Conservation (phyloP, 2,329 filamentous ascomycete genomes). For the Conoideocrella luteorostrata region DNA sequence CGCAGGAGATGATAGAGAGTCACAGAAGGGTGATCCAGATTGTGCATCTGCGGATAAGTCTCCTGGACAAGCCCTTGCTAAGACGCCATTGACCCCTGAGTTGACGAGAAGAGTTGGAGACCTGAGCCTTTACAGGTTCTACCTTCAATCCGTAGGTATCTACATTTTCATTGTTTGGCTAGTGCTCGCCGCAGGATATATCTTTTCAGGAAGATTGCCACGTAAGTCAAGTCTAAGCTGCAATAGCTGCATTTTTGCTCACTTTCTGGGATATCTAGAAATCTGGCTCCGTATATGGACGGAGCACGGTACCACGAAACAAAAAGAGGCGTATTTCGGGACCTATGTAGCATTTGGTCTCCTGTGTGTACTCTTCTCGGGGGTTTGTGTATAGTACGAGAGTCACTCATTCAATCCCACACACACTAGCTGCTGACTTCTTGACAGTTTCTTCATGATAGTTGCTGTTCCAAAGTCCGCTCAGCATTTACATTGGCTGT, state of each 20-base stretch:
- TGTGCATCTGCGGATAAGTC: not conserved
- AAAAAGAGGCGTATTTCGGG: slow-evolving; percentile 5
- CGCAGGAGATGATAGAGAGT: not conserved
- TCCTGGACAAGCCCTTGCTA: not conserved
- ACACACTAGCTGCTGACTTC: too few species aligned
- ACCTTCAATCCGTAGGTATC: slow-evolving; percentile 5
- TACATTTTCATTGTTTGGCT: slow-evolving; percentile 4
- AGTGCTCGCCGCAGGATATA: slow-evolving; percentile 1
- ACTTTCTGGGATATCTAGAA: not conserved
- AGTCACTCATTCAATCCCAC: too few species aligned
- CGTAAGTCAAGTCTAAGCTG: not conserved
- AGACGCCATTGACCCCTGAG: not conserved
- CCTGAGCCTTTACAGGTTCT: slow-evolving; percentile 7
- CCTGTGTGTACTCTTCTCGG: not conserved
- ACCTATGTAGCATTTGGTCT: slow-evolving; percentile 3
- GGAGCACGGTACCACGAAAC: not conserved
- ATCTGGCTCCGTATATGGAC: slow-evolving; percentile 8
- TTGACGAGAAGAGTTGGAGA: slow-evolving; percentile 5
- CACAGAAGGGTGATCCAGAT: not conserved
- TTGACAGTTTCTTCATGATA: slow-evolving; percentile 5
- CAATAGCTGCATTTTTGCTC: not conserved
- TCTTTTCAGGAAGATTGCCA: not conserved
- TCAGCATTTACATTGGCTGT: slow-evolving; percentile 4
- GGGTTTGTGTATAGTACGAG: slow-evolving; percentile 2
- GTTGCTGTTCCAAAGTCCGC: slow-evolving; percentile 3